Evolutionary conservation across 768 basidiomycete species (phyloP).

Genomic region (Kondoa subrosea): DNA sequence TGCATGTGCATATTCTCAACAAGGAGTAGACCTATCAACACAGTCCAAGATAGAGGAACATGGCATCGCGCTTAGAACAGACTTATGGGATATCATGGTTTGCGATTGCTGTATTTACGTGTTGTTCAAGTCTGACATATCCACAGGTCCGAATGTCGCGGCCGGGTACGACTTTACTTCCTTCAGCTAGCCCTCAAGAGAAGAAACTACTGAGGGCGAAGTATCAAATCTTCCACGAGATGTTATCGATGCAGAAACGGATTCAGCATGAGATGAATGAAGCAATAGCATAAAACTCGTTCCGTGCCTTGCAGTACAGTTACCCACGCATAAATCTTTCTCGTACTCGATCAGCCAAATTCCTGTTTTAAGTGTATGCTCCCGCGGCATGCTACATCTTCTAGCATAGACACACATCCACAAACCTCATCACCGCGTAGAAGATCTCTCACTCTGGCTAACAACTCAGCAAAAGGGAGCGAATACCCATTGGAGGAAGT

Average conservation of each 20-base stretch:
- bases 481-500: neutral
- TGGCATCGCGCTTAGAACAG: slow-evolving; percentile 42
- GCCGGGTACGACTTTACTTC: slow-evolving; percentile 51
- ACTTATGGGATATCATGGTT: slow-evolving; percentile 86
- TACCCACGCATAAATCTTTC: too few species aligned
- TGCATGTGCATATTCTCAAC: slow-evolving; percentile 50
- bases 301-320: too few species aligned
- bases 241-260: slow-evolving; percentile 67
- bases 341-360: too few species aligned
- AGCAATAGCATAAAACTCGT: too few species aligned
- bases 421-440: neutral
- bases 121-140: neutral
- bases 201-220: slow-evolving; percentile 69
- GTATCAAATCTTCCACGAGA: slow-evolving; percentile 80
- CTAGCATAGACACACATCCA: neutral
- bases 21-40: slow-evolving; percentile 30
- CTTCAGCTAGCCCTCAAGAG: slow-evolving; percentile 47
- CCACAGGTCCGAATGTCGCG: slow-evolving; percentile 91
- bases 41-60: slow-evolving; percentile 33
- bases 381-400: neutral
- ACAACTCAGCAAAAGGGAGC: neutral
- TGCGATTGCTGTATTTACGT: neutral
- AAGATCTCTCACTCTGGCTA: neutral
- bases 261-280: slow-evolving; percentile 65
- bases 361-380: too few species aligned